A percentile compares a stretch with the other conserved stretches of the same genome.
Conservation (phyloP, 1,284 basidiomycete species). For the Sporisorium reilianum region DNA sequence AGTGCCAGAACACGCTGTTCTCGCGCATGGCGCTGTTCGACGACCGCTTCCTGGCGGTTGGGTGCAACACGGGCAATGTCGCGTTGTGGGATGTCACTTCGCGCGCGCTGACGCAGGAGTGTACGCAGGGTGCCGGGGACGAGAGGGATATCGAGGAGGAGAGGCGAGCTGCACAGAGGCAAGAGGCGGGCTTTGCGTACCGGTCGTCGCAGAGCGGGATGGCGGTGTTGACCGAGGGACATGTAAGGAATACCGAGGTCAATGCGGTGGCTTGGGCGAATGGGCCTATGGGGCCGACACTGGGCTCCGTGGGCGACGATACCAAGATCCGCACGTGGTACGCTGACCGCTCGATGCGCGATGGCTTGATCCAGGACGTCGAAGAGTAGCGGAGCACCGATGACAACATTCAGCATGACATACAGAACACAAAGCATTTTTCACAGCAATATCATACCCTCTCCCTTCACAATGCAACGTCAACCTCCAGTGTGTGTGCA, state of each 20-base stretch:
- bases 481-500: neutral
- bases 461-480: neutral
- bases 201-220: slow-evolving; percentile 24
- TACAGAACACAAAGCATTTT: no score
- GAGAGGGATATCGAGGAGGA: slow-evolving; percentile 34
- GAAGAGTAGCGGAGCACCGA: slow-evolving; percentile 12
- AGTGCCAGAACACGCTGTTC: slow-evolving; percentile 64
- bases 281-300: slow-evolving; percentile 58
- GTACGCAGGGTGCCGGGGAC: neutral
- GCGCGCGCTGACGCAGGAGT: neutral
- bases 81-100: slow-evolving; percentile 60
- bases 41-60: slow-evolving; percentile 62
- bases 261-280: slow-evolving; percentile 62
- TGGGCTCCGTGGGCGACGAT: slow-evolving; percentile 62
- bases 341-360: slow-evolving; percentile 70
- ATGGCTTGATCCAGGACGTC: slow-evolving; percentile 5
- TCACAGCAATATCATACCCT: neutral
- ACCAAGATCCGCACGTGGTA: slow-evolving; percentile 59
- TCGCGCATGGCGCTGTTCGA: slow-evolving; percentile 62
- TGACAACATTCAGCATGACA: neutral
- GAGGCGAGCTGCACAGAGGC: slow-evolving; percentile 12
- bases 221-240: slow-evolving; percentile 31
- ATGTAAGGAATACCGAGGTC: slow-evolving; percentile 57
- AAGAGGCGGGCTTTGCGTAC: slow-evolving; percentile 28
- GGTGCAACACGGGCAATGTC: slow-evolving; percentile 63